Conservation (phyloP, 140 eudicot genomes). For the Stevia rebaudiana region DNA sequence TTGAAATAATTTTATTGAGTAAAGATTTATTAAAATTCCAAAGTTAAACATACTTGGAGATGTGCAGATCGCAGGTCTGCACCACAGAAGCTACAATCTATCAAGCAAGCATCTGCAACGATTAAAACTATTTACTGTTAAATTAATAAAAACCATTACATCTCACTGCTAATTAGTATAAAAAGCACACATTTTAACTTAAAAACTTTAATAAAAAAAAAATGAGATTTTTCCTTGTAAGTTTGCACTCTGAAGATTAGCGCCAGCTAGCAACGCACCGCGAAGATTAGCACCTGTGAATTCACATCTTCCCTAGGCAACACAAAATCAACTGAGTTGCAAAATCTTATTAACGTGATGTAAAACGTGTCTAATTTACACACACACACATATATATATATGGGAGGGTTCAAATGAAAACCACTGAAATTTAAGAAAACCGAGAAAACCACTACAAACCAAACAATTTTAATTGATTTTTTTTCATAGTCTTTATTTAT, state of each 20-base stretch:
- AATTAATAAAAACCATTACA: background rate
- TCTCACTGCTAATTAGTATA: background rate
- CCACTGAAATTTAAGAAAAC: no score
- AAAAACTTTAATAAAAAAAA: background rate
- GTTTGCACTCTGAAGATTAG: conserved; percentile 96
- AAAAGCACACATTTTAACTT: conserved; percentile 46
- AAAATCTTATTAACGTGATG: background rate
- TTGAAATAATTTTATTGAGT: background rate
- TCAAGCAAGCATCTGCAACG: conserved; percentile 78
- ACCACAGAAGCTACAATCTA: conserved; percentile 90
- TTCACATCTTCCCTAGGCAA: conserved; percentile 93
- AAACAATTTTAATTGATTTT: no score
- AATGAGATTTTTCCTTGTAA: conserved; percentile 50
- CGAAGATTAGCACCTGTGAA: conserved; percentile 97
- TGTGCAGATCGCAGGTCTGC: conserved; percentile 95
- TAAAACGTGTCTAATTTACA: background rate
- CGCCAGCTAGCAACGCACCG: conserved; percentile 90
- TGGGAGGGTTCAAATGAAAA: no score
- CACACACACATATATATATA: no score
- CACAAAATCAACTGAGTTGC: conserved; percentile 37
- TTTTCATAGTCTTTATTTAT: no score
- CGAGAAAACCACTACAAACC: no score
- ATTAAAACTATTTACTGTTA: background rate
- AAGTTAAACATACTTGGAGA: conserved; percentile 49
- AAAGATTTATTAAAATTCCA: background rate